Evolutionary conservation across 2,329 filamentous ascomycete species (phyloP).

Genomic region (Fusarium palustre): DNA sequence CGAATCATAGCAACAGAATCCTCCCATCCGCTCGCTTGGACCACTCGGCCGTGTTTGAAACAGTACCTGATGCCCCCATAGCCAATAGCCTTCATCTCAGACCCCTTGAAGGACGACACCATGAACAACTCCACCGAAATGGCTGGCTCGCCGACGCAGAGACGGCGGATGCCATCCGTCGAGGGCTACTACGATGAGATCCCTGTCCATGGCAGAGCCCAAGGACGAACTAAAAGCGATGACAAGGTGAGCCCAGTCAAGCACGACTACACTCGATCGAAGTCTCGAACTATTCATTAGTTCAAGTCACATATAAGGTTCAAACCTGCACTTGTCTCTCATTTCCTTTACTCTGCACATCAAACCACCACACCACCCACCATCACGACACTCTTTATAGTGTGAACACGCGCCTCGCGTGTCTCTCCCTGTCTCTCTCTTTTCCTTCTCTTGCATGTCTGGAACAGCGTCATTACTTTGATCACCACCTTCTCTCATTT

Average conservation of each 20-base stretch:
- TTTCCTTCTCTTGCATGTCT: slow-evolving; percentile 26
- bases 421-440: slow-evolving; percentile 34
- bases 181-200: slow-evolving; percentile 34
- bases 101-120: slow-evolving; percentile 21
- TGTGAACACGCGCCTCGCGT: slow-evolving; percentile 45
- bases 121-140: slow-evolving; percentile 40
- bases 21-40: slow-evolving; percentile 11
- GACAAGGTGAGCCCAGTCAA: slow-evolving; percentile 26
- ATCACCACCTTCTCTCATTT: slow-evolving; percentile 27
- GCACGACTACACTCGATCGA: not conserved
- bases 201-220: slow-evolving; percentile 28
- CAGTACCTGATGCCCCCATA: slow-evolving; percentile 21
- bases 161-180: slow-evolving; percentile 27
- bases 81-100: slow-evolving; percentile 38
- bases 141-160: slow-evolving; percentile 32
- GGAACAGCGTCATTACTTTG: slow-evolving; percentile 34
- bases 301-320: slow-evolving; percentile 21
- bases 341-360: slow-evolving; percentile 13
- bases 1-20: not conserved
- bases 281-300: not conserved
- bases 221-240: slow-evolving; percentile 3
- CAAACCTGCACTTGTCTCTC: slow-evolving; percentile 21
- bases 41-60: slow-evolving; percentile 37
- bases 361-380: slow-evolving; percentile 21
- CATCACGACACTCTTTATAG: slow-evolving; percentile 39